Conservation (phyloP, 169 alveolate genomes). For the Eimeria sp. region DNA sequence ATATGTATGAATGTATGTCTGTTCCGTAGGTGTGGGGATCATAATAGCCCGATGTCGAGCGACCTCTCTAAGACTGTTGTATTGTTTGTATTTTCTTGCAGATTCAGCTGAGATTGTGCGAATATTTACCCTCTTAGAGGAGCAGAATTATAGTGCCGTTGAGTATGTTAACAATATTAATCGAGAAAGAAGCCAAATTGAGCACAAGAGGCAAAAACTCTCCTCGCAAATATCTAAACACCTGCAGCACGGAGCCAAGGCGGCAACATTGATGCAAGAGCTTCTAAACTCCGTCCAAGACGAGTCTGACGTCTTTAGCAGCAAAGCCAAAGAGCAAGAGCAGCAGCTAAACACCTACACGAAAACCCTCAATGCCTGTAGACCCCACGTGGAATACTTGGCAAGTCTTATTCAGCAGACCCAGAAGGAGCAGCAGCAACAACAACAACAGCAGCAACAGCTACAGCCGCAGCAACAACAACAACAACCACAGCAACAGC, state of each 20-base stretch:
- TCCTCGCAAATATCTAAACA: constrained; percentile 25
- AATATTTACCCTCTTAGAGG: constrained; percentile 65
- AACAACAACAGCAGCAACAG: not conserved
- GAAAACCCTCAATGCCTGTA: not conserved
- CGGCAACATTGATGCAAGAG: constrained; percentile 26
- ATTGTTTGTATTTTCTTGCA: not conserved
- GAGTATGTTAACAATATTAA: constrained; percentile 65
- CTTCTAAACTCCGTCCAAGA: constrained; percentile 39
- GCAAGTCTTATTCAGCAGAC: not conserved
- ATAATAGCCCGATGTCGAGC: no score
- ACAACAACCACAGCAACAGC: not conserved
- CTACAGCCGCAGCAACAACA: not conserved
- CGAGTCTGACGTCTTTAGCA: not conserved
- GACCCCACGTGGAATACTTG: not conserved
- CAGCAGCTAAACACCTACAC: not conserved
- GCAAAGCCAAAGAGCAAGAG: not conserved
- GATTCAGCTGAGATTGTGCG: constrained; percentile 75
- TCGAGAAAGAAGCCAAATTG: constrained; percentile 22
- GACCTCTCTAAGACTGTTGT: no score
- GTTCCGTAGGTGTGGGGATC: no score
- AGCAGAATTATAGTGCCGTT: constrained; percentile 60
- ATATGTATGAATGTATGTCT: no score
- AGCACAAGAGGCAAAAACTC: constrained; percentile 4
- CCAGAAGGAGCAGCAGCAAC: not conserved
- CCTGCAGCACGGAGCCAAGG: constrained; percentile 38